These are phyloP conservation scores for Mycena pura DNA, from an alignment of 768 basidiomycete species.

Conservation along the genomic window DNA sequence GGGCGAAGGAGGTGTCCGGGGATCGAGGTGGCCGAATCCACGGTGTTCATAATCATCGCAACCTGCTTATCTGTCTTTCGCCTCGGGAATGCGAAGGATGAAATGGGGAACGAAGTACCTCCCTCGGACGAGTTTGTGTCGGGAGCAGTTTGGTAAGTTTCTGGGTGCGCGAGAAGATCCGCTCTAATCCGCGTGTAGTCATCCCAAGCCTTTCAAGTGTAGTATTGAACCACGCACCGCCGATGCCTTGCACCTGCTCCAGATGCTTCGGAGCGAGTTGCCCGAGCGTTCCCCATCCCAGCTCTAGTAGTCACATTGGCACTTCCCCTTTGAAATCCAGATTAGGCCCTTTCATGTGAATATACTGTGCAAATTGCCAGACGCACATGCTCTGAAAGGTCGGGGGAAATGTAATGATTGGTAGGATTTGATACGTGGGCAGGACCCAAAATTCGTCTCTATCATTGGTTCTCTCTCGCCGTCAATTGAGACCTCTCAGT, in stretches of 20 bases:
- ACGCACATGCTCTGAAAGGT: too few relatives aligned
- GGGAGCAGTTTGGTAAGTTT: slow-evolving; percentile 33
- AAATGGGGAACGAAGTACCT: slow-evolving; percentile 31
- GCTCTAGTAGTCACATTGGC: not conserved
- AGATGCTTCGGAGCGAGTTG: not conserved
- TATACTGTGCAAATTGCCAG: too few relatives aligned
- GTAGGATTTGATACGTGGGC: too few relatives aligned
- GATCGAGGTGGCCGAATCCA: slow-evolving; percentile 32
- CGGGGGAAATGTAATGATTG: too few relatives aligned
- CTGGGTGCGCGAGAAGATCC: not conserved
- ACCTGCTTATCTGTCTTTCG: slow-evolving; percentile 34
- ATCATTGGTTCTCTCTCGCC: too few relatives aligned
- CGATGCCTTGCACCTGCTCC: not conserved
- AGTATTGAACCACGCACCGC: not conserved
- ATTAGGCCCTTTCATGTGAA: too few relatives aligned
- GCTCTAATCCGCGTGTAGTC: not conserved
- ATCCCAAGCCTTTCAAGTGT: slow-evolving; percentile 3
- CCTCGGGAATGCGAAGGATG: slow-evolving; percentile 32
- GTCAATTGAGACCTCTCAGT: too few relatives aligned
- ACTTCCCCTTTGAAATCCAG: too few relatives aligned
- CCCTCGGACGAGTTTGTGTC: slow-evolving; percentile 27
- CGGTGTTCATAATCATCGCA: slow-evolving; percentile 34
- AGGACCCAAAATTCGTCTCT: too few relatives aligned
- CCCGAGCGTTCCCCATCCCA: not conserved
- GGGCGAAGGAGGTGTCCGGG: slow-evolving; percentile 33